Conservation (phyloP, 2,329 filamentous ascomycete species). For the Aspergillus hiratsukae region DNA sequence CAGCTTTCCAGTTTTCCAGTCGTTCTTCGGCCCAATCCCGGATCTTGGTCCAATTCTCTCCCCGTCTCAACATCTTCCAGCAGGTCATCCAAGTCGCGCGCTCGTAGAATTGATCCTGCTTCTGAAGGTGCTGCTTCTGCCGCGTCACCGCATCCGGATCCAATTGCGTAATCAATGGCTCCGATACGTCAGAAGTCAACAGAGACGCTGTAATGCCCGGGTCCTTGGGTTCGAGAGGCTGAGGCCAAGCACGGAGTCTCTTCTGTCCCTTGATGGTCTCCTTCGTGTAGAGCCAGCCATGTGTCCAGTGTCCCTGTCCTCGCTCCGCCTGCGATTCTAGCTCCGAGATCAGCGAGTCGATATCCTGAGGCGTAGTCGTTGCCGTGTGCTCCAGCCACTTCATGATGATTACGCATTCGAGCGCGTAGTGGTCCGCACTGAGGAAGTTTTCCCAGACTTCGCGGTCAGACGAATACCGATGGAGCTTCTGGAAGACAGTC, state of each 20-base stretch:
- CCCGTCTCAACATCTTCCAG: constrained; percentile 85
- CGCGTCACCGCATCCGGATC: constrained; percentile 87
- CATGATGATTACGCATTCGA: constrained; percentile 74
- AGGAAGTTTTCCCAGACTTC: constrained; percentile 72
- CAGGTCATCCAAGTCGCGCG: constrained; percentile 88
- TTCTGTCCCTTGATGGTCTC: constrained; percentile 88
- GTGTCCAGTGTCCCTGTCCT: constrained; percentile 70
- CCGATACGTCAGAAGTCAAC: constrained; percentile 55
- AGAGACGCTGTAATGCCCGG: constrained; percentile 54
- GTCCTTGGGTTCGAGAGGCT: constrained; percentile 60
- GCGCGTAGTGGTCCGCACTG: constrained; percentile 64
- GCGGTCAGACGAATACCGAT: constrained; percentile 55
- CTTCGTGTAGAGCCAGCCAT: constrained; percentile 90
- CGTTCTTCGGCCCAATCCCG: constrained; percentile 81
- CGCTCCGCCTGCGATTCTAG: constrained; percentile 71
- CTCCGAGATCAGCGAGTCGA: constrained; percentile 71
- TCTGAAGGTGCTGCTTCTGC: constrained; percentile 70
- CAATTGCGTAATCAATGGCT: constrained; percentile 74
- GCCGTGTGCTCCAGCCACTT: constrained; percentile 82
- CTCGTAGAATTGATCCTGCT: constrained; percentile 83
- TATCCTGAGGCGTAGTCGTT: constrained; percentile 60
- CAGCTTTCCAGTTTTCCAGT: constrained; percentile 83
- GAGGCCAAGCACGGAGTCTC: constrained; percentile 64
- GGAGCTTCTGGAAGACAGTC: constrained; percentile 40
- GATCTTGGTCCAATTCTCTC: constrained; percentile 68